Evolutionary conservation across 2,329 filamentous ascomycete genomes (phyloP).

Genomic region (Neonectria coccinea): DNA sequence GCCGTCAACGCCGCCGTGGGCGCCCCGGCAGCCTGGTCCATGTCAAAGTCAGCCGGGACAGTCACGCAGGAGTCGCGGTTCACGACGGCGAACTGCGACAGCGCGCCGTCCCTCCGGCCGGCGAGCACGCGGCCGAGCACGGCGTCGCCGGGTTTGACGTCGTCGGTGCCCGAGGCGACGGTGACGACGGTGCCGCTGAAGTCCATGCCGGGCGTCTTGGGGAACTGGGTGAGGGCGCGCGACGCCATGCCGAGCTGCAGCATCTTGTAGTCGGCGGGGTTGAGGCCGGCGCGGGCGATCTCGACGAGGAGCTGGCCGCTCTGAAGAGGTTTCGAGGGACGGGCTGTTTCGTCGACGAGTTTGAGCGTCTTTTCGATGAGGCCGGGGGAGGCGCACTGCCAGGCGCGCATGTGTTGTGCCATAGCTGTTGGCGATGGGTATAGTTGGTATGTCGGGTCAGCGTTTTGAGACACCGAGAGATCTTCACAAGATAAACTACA

Average conservation of each 20-base stretch:
- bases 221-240: slow-evolving; percentile 47
- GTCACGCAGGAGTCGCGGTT: slow-evolving; percentile 49
- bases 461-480: not conserved
- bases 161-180: slow-evolving; percentile 42
- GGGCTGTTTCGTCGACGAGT: slow-evolving; percentile 34
- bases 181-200: slow-evolving; percentile 62
- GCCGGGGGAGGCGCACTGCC: slow-evolving; percentile 46
- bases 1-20: slow-evolving; percentile 61
- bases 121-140: slow-evolving; percentile 56
- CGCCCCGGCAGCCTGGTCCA: slow-evolving; percentile 57
- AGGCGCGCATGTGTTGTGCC: slow-evolving; percentile 46
- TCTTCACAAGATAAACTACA: not conserved
- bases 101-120: slow-evolving; percentile 51
- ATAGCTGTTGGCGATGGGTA: slow-evolving; percentile 30
- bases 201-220: slow-evolving; percentile 62
- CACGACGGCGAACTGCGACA: slow-evolving; percentile 57
- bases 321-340: slow-evolving; percentile 39
- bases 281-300: slow-evolving; percentile 57
- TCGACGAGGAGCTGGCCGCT: slow-evolving; percentile 55
- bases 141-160: slow-evolving; percentile 54
- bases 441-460: not conserved
- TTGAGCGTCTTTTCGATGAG: slow-evolving; percentile 39
- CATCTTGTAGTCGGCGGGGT: slow-evolving; percentile 64
- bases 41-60: slow-evolving; percentile 54
- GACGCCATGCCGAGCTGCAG: slow-evolving; percentile 55